phyloP scores from a whole-genome alignment of 176 grass and related monocot genomes.

The Musa itinerans region DNA sequence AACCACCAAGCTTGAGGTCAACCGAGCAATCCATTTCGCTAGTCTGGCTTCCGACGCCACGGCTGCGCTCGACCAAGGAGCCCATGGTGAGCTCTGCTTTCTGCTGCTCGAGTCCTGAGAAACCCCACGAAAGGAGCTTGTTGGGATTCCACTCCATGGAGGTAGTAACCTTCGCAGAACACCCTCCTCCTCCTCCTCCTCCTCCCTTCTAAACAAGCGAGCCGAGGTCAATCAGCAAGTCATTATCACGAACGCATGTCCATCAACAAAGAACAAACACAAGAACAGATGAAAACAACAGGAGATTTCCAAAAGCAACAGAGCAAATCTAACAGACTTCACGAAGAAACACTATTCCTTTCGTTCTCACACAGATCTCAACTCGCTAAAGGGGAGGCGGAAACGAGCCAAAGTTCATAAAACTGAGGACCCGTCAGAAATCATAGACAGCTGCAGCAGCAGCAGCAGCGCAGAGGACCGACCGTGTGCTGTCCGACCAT shows the following conservation, averaged over 20 bases:
- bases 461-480: neutral
- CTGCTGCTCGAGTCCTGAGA: constrained; percentile 1
- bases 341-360: no score
- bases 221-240: neutral
- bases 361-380: neutral
- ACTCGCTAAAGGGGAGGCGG: neutral
- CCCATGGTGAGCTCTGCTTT: neutral
- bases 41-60: neutral
- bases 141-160: constrained; percentile 87
- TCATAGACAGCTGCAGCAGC: constrained; percentile 30
- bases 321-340: no score
- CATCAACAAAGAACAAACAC: neutral
- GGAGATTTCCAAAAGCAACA: no score
- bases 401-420: neutral
- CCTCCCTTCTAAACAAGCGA: neutral
- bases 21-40: constrained; percentile 38
- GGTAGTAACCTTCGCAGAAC: neutral
- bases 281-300: neutral
- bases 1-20: constrained; percentile 79
- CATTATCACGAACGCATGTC: neutral
- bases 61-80: neutral
- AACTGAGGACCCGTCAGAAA: constrained; percentile 23
- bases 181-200: neutral
- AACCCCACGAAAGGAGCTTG: constrained; percentile 78
- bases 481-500: constrained; percentile 29